Conservation (phyloP, 176 grass and related monocot species). For the Saccharum spontaneum region DNA sequence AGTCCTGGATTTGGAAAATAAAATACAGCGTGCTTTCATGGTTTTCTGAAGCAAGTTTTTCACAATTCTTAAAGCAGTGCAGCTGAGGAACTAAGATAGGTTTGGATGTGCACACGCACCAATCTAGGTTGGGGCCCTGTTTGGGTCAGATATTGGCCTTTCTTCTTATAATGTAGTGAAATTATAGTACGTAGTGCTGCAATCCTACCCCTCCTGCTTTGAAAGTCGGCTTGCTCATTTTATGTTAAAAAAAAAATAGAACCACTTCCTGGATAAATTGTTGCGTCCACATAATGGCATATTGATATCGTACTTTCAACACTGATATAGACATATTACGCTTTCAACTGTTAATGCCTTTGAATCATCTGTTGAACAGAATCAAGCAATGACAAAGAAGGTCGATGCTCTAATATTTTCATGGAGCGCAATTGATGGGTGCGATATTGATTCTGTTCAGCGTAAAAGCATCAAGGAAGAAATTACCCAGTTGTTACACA, state of each 20-base stretch:
- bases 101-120: neutral
- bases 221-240: neutral
- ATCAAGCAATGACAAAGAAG: constrained; percentile 24
- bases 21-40: neutral
- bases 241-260: neutral
- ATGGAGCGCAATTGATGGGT: constrained; percentile 30
- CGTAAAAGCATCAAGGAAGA: constrained; percentile 38
- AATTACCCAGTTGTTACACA: constrained; percentile 39
- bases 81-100: neutral
- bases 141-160: neutral
- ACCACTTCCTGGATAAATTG: neutral
- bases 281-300: neutral
- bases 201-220: neutral
- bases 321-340: neutral
- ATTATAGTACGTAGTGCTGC: neutral
- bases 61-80: neutral
- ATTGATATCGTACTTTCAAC: neutral
- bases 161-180: neutral
- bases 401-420: constrained; percentile 44
- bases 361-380: constrained; percentile 19
- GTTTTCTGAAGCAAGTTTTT: neutral
- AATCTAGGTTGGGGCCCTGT: neutral
- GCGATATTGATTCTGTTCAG: constrained; percentile 1
- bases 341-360: neutral
- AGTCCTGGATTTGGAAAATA: neutral